A percentile compares a stretch with the other conserved stretches of the same genome.
Conservation (phyloP, 2,329 filamentous ascomycete genomes). For the Claviceps sp. region DNA sequence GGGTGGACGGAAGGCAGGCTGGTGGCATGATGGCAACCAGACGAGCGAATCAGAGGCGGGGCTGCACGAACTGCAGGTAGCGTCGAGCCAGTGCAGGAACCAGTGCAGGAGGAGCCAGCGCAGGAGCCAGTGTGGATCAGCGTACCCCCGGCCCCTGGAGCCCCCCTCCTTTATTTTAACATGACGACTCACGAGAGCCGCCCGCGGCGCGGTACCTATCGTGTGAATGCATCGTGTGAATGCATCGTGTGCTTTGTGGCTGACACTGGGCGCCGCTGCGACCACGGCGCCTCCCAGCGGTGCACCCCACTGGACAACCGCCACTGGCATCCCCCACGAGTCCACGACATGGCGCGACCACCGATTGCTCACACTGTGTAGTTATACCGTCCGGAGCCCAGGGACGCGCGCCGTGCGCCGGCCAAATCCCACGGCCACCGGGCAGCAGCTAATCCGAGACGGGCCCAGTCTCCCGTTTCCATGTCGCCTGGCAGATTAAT, state of each 20-base stretch:
- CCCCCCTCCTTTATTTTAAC: not conserved
- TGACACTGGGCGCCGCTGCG: no score
- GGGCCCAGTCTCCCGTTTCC: not conserved
- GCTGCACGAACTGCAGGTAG: not conserved
- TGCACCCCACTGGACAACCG: no score
- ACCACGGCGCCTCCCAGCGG: no score
- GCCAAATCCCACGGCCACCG: not conserved
- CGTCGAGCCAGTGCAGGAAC: not conserved
- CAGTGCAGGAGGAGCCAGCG: not conserved
- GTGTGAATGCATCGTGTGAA: no score
- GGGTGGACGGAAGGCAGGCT: not conserved
- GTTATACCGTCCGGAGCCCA: no score
- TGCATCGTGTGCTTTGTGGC: no score
- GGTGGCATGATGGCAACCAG: not conserved
- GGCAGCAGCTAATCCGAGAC: not conserved
- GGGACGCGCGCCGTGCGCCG: not conserved
- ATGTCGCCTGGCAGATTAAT: not conserved
- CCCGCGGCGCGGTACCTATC: no score
- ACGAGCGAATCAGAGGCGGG: not conserved
- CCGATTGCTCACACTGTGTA: no score
- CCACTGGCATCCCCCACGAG: no score
- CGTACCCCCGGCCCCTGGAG: constrained; percentile 1
- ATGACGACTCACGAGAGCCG: no score
- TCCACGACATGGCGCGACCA: no score
- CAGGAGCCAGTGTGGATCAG: constrained; percentile 1